Evolutionary conservation across 495 filamentous ascomycete genomes (phyloP).

Genomic region (Aspergillus cavernicola): DNA sequence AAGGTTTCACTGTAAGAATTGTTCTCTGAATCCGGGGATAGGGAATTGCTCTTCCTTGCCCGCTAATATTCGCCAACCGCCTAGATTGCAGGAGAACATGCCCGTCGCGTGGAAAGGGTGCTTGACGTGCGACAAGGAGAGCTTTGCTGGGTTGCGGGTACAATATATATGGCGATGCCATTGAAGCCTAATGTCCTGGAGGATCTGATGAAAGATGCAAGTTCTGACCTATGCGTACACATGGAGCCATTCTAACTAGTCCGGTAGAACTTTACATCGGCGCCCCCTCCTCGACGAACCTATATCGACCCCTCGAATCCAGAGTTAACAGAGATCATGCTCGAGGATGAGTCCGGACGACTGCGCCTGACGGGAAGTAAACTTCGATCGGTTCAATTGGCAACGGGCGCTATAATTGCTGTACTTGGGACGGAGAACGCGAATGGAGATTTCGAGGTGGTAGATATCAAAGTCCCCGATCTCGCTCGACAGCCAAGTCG

Average conservation of each 20-base stretch:
- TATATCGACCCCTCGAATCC: slow-evolving; percentile 55
- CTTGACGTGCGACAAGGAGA: slow-evolving; percentile 94
- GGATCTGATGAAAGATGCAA: slow-evolving; percentile 86
- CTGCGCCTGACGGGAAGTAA: slow-evolving; percentile 69
- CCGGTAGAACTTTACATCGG: slow-evolving; percentile 75
- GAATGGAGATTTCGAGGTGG: slow-evolving; percentile 87
- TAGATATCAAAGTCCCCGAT: slow-evolving; percentile 85
- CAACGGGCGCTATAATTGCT: slow-evolving; percentile 88
- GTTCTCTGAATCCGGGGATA: too few relatives aligned
- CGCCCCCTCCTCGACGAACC: slow-evolving; percentile 73
- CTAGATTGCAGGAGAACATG: slow-evolving; percentile 72
- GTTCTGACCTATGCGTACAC: slow-evolving; percentile 22
- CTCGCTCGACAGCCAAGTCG: slow-evolving; percentile 74
- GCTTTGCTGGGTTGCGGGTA: slow-evolving; percentile 92
- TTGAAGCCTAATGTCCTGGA: slow-evolving; percentile 96
- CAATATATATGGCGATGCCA: slow-evolving; percentile 95
- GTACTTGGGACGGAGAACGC: slow-evolving; percentile 89
- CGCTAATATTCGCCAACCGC: slow-evolving; percentile 11
- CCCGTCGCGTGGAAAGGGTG: slow-evolving; percentile 73
- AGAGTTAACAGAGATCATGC: slow-evolving; percentile 61
- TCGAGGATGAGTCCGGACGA: slow-evolving; percentile 97
- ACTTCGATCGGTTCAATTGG: slow-evolving; percentile 62
- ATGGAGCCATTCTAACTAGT: not conserved
- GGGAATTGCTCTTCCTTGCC: too few relatives aligned
- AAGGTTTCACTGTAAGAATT: slow-evolving; percentile 55